Percentiles rank a stretch among this genome's conserved stretches.
These are phyloP conservation scores for Colletotrichum aenigma DNA, from an alignment of 2,329 filamentous ascomycete species.

Conservation along the genomic window DNA sequence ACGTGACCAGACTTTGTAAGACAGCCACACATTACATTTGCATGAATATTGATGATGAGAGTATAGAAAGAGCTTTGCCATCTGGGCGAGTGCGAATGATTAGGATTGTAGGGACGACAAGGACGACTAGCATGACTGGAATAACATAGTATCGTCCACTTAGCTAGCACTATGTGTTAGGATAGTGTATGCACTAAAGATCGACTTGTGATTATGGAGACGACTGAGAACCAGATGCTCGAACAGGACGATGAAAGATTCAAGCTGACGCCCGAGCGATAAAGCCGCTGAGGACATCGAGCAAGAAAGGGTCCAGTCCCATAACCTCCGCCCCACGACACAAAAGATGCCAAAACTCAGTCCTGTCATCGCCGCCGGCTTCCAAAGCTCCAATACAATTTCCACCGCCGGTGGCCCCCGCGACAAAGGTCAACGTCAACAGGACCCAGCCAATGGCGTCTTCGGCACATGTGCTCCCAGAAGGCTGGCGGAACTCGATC, in stretches of 20 bases:
- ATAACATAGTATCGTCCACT: too few species aligned
- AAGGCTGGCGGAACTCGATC: conserved; percentile 42
- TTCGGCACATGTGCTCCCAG: conserved; percentile 31
- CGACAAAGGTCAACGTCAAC: conserved; percentile 36
- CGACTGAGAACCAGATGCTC: not conserved
- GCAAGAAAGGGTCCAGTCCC: conserved; percentile 10
- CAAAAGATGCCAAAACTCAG: conserved; percentile 15
- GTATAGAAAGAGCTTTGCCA: not conserved
- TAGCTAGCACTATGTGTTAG: too few species aligned
- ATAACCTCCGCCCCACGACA: conserved; percentile 7
- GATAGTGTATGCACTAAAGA: not conserved
- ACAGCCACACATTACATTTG: not conserved
- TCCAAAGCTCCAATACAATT: not conserved
- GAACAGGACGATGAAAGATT: not conserved
- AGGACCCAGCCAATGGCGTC: conserved; percentile 35
- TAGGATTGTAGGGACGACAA: not conserved
- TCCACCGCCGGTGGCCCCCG: conserved; percentile 26
- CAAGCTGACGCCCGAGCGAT: not conserved
- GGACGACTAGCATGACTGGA: too few species aligned
- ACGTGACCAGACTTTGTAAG: not conserved
- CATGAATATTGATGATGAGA: not conserved
- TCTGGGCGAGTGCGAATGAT: not conserved
- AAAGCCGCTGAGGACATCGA: conserved; percentile 1
- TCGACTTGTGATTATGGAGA: not conserved
- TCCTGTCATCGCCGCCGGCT: not conserved